These are phyloP conservation scores for Arabidopsis suecica DNA, from an alignment of 345 rosid species.

Conservation along the genomic window DNA sequence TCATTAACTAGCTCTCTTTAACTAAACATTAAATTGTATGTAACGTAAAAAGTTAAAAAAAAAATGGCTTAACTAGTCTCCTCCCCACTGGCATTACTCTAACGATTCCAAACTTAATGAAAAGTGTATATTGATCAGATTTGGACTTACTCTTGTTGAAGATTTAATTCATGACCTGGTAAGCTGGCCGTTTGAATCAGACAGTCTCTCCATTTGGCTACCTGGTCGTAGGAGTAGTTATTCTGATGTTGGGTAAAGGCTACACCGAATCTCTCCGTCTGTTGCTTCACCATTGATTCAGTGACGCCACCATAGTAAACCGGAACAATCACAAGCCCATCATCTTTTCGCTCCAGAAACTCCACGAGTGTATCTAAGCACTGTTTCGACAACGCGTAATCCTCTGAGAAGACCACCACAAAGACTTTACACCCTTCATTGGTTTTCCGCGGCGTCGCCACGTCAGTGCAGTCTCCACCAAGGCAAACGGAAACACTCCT, in stretches of 20 bases:
- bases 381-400: slow-evolving; percentile 3
- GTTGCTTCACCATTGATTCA: neutral
- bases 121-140: too few relatives aligned
- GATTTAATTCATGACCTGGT: slow-evolving; percentile 13
- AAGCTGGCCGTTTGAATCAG: neutral
- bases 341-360: slow-evolving; percentile 4
- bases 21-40: too few relatives aligned
- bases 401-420: slow-evolving; percentile 24
- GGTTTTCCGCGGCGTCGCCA: neutral
- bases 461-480: neutral
- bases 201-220: slow-evolving; percentile 9
- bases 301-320: slow-evolving; percentile 28
- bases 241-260: slow-evolving; percentile 2
- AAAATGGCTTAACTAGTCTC: too few relatives aligned
- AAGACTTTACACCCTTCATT: neutral
- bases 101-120: too few relatives aligned
- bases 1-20: too few relatives aligned
- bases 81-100: too few relatives aligned
- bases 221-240: neutral
- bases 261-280: neutral
- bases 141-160: slow-evolving; percentile 13
- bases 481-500: neutral
- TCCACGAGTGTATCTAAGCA: slow-evolving; percentile 18
- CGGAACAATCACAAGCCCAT: slow-evolving; percentile 2
- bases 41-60: too few relatives aligned